Evolutionary conservation across 2,329 filamentous ascomycete species (phyloP).

Genomic region (Aspergillus sp.): DNA sequence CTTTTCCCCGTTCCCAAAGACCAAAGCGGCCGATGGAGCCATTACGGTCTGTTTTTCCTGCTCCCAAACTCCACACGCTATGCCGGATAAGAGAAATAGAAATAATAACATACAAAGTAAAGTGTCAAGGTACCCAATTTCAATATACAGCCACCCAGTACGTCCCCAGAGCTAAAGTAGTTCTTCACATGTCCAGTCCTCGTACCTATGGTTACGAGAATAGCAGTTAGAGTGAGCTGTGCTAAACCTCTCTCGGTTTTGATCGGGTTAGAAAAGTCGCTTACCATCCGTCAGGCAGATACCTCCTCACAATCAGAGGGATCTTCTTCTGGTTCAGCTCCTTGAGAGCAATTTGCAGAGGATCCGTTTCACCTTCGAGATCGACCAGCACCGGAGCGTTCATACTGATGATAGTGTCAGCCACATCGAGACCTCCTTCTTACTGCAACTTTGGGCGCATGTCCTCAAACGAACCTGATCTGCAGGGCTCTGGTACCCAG

Average conservation of each 20-base stretch:
- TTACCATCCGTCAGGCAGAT: conserved; percentile 94
- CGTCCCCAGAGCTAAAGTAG: conserved; percentile 55
- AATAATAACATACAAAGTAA: conserved; percentile 21
- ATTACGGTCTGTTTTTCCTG: conserved; percentile 15
- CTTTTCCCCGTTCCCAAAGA: conserved; percentile 12
- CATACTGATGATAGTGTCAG: conserved; percentile 61
- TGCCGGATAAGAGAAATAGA: conserved; percentile 29
- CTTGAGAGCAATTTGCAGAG: conserved; percentile 94
- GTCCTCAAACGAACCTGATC: conserved; percentile 70
- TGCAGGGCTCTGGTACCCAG: conserved; percentile 90
- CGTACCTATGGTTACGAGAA: conserved; percentile 64
- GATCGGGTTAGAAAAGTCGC: conserved; percentile 30
- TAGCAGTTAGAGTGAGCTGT: conserved; percentile 11
- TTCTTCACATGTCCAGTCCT: conserved; percentile 99
- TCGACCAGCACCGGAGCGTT: conserved; percentile 97
- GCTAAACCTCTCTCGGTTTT: not conserved
- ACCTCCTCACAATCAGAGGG: conserved; percentile 88
- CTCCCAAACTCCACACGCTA: conserved; percentile 44
- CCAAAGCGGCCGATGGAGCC: conserved; percentile 13
- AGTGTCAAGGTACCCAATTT: conserved; percentile 20
- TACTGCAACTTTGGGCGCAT: not conserved
- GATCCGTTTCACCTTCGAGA: conserved; percentile 95
- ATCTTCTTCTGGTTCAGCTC: conserved; percentile 99
- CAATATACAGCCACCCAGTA: conserved; percentile 16
- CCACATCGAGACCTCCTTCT: not conserved